phyloP scores from a whole-genome alignment of 495 filamentous ascomycete species.

The Annulohypoxylon moriforme region DNA sequence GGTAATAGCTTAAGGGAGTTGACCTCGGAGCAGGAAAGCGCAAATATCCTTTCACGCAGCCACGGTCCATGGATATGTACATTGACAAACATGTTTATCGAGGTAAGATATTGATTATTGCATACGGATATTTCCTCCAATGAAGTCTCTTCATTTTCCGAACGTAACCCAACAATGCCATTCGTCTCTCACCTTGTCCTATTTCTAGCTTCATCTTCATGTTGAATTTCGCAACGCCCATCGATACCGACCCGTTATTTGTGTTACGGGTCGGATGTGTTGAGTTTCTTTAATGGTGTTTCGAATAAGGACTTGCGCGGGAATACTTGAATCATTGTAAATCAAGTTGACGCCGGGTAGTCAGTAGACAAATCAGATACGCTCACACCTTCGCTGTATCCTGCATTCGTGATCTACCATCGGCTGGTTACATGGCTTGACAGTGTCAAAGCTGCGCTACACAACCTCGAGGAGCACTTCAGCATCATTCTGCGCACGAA shows the following conservation, averaged over 20 bases:
- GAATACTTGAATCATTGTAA: not conserved
- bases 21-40: not conserved
- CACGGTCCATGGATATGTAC: not conserved
- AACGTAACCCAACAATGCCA: constrained; percentile 8
- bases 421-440: constrained; percentile 32
- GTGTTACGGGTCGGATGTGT: not conserved
- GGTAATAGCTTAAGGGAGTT: not conserved
- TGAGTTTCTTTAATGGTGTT: not conserved
- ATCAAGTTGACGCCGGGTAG: not conserved
- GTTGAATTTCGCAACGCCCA: not conserved
- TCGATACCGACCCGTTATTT: not conserved
- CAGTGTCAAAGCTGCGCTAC: constrained; percentile 22
- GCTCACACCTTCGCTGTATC: not conserved
- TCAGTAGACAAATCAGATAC: constrained; percentile 1
- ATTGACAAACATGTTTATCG: constrained; percentile 2
- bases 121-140: constrained; percentile 4
- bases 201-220: not conserved
- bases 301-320: not conserved
- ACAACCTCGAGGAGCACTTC: not conserved
- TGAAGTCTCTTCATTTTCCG: constrained; percentile 9
- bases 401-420: constrained; percentile 11
- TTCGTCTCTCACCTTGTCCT: constrained; percentile 4
- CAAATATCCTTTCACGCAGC: not conserved
- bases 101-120: constrained; percentile 16
- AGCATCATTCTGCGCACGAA: not conserved